Percentiles rank a stretch among this genome's conserved stretches.
These are phyloP conservation scores for Otatea glauca DNA, from an alignment of 176 grass and related monocot species.

Conservation along the genomic window DNA sequence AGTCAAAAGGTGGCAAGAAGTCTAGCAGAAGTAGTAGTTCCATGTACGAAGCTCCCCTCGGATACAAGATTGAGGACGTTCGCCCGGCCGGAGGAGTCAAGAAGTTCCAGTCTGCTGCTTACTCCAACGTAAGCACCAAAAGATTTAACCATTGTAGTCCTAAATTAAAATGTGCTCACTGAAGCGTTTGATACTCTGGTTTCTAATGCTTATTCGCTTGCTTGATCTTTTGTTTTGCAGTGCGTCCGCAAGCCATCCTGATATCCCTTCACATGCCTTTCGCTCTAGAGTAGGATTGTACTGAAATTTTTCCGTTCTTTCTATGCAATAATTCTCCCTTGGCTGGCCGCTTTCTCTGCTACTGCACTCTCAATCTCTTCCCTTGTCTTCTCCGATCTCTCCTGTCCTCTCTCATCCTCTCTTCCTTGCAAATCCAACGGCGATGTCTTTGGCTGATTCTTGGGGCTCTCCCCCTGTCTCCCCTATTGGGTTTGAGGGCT, in stretches of 20 bases:
- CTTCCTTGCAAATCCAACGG: conserved; percentile 57
- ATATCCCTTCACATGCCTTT: conserved; percentile 62
- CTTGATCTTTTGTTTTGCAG: conserved; percentile 63
- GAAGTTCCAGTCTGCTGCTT: conserved; percentile 99
- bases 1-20: conserved; percentile 86
- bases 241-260: conserved; percentile 94
- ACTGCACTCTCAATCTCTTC: conserved; percentile 40
- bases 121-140: conserved; percentile 84
- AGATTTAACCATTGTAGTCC: neutral
- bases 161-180: neutral
- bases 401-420: conserved; percentile 23
- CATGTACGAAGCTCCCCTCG: conserved; percentile 92
- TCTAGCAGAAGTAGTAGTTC: conserved; percentile 76
- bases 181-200: conserved; percentile 27
- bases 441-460: conserved; percentile 46
- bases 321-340: conserved; percentile 48
- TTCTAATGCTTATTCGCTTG: conserved; percentile 25
- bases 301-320: conserved; percentile 41
- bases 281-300: conserved; percentile 58
- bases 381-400: conserved; percentile 29
- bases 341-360: conserved; percentile 69
- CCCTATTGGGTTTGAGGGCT: conserved; percentile 93
- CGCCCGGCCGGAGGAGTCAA: conserved; percentile 89
- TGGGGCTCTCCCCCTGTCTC: conserved; percentile 51
- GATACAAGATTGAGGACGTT: conserved; percentile 94